Percentiles rank a stretch among this genome's conserved stretches.
Conservation (phyloP, 306 rosid species). For the Quercus mongolica region DNA sequence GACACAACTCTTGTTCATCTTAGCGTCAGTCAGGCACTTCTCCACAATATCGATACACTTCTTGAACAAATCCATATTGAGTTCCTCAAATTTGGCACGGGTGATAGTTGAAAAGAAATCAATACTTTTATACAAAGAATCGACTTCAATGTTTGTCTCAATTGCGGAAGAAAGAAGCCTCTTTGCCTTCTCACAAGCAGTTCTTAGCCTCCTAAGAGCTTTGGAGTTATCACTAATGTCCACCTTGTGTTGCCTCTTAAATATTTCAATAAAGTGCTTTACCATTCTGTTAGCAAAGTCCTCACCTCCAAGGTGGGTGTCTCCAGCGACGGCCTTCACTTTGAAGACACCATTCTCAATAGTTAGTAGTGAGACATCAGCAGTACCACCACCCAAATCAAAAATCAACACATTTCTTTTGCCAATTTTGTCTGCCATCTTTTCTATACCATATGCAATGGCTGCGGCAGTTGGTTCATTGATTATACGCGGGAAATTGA, state of each 20-base stretch:
- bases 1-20: slow-evolving; percentile 6
- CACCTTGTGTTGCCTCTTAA: slow-evolving; percentile 5
- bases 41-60: slow-evolving; percentile 16
- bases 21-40: slow-evolving; percentile 20
- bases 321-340: slow-evolving; percentile 21
- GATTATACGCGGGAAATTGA: not conserved
- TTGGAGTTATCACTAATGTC: slow-evolving; percentile 17
- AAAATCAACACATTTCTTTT: slow-evolving; percentile 10
- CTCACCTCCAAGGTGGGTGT: slow-evolving; percentile 33
- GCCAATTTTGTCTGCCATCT: not conserved
- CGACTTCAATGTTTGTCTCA: slow-evolving; percentile 1
- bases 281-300: slow-evolving; percentile 34
- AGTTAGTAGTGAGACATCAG: slow-evolving; percentile 8
- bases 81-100: slow-evolving; percentile 16
- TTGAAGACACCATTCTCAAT: not conserved
- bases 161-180: not conserved
- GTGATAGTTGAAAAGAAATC: slow-evolving; percentile 12
- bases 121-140: not conserved
- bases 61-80: slow-evolving; percentile 15
- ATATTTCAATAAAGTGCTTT: not conserved
- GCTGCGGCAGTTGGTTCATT: slow-evolving; percentile 17
- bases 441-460: not conserved
- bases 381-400: slow-evolving; percentile 14
- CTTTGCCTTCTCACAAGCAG: slow-evolving; percentile 16
- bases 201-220: not conserved